Evolutionary conservation across 441 rosid genomes (phyloP).

Genomic region (Euphorbia neoarborescens): DNA sequence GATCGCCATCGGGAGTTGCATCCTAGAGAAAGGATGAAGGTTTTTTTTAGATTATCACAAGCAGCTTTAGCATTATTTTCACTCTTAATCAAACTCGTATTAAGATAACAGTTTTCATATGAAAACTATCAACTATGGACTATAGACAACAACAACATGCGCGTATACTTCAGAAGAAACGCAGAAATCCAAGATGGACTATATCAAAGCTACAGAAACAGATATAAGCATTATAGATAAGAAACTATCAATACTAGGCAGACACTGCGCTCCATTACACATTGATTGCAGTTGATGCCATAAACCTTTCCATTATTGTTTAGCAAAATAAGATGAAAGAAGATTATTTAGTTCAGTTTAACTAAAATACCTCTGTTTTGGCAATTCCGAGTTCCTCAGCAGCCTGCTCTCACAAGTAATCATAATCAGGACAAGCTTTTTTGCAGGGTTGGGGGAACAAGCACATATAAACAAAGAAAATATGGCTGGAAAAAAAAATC

Average conservation of each 20-base stretch:
- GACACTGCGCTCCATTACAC: not conserved
- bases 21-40: slow-evolving; percentile 33
- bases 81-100: not conserved
- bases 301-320: not conserved
- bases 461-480: not conserved
- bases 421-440: slow-evolving; percentile 21
- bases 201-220: not conserved
- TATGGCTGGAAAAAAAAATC: not conserved
- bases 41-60: not conserved
- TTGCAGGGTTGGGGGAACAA: not conserved
- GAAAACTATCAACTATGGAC: not conserved
- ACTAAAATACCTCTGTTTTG: slow-evolving; percentile 39
- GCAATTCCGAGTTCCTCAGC: slow-evolving; percentile 24
- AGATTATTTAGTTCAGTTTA: not conserved
- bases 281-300: not conserved
- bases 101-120: not conserved
- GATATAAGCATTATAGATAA: no score
- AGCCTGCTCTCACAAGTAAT: slow-evolving; percentile 25
- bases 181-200: not conserved
- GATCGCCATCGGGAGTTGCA: slow-evolving; percentile 53
- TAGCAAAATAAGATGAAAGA: not conserved
- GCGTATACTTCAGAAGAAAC: not conserved
- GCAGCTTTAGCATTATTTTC: not conserved
- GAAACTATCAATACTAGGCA: not conserved
- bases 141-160: not conserved